Conservation (phyloP, 106 monocot genomes). For the Posidonia australis region DNA sequence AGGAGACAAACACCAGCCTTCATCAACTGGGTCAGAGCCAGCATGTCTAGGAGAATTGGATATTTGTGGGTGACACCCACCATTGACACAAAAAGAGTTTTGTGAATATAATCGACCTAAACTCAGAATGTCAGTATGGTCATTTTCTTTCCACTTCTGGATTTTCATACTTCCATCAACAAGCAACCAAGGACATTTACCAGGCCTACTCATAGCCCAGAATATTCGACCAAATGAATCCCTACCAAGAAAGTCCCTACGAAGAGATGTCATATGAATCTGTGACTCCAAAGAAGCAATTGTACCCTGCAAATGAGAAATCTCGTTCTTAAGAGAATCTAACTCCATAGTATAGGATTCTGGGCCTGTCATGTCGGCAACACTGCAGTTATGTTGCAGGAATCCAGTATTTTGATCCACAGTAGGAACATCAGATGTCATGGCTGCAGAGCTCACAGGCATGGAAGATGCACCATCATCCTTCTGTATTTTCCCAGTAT, state of each 20-base stretch:
- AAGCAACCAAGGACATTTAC: constrained; percentile 65
- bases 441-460: constrained; percentile 5
- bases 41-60: constrained; percentile 4
- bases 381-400: constrained; percentile 6
- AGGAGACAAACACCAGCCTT: constrained; percentile 15
- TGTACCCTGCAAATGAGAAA: constrained; percentile 53
- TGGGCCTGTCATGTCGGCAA: constrained; percentile 10
- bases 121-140: neutral
- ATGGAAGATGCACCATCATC: constrained; percentile 5
- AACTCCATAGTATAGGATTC: constrained; percentile 29
- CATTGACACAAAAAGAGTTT: neutral
- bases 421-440: constrained; percentile 14
- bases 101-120: neutral
- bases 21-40: constrained; percentile 11
- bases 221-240: constrained; percentile 76
- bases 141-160: constrained; percentile 4
- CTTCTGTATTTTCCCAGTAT: constrained; percentile 3
- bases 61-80: neutral
- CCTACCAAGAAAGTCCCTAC: constrained; percentile 81
- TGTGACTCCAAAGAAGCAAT: constrained; percentile 53
- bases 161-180: constrained; percentile 44
- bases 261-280: constrained; percentile 51
- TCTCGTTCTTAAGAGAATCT: constrained; percentile 48
- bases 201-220: constrained; percentile 70
- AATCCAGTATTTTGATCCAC: constrained; percentile 5